Evolutionary conservation across 257 asterid species (phyloP).

Genomic region (Gentiana macrophylla): DNA sequence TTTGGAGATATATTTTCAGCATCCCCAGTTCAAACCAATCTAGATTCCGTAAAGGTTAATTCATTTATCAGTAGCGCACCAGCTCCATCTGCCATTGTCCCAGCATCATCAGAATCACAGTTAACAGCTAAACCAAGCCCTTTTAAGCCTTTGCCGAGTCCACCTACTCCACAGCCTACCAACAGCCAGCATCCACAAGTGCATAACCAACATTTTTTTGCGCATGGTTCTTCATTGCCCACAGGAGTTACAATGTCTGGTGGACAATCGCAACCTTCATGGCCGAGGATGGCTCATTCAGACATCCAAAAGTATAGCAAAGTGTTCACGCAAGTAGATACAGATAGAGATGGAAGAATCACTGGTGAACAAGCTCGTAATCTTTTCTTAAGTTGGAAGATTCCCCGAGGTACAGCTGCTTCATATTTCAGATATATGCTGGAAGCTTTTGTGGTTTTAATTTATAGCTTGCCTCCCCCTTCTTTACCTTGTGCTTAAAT

Average conservation of each 20-base stretch:
- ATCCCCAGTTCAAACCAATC: slow-evolving; percentile 35
- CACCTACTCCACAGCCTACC: slow-evolving; percentile 33
- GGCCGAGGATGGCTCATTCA: slow-evolving; percentile 81
- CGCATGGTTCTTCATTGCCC: slow-evolving; percentile 42
- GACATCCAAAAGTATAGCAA: slow-evolving; percentile 83
- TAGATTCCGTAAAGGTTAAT: slow-evolving; percentile 21
- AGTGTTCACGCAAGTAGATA: slow-evolving; percentile 88
- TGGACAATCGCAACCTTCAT: slow-evolving; percentile 50
- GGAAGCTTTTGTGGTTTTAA: too few relatives aligned
- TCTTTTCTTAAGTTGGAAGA: slow-evolving; percentile 93
- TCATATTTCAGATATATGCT: background rate
- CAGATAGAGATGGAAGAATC: slow-evolving; percentile 87
- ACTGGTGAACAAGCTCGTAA: slow-evolving; percentile 90
- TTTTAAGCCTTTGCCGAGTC: slow-evolving; percentile 13
- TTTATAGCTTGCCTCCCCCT: too few relatives aligned
- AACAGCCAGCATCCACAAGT: slow-evolving; percentile 41
- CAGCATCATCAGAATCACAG: slow-evolving; percentile 33
- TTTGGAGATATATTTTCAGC: slow-evolving; percentile 63
- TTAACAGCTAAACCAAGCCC: slow-evolving; percentile 29
- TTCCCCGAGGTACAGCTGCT: slow-evolving; percentile 58
- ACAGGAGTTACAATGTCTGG: slow-evolving; percentile 29
- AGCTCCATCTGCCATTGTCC: slow-evolving; percentile 31
- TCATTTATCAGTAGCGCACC: slow-evolving; percentile 32
- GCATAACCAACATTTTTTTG: slow-evolving; percentile 32
- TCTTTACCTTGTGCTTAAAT: too few relatives aligned